phyloP scores from a whole-genome alignment of 352 stramenopile species.

The Globisporangium takayamanum region DNA sequence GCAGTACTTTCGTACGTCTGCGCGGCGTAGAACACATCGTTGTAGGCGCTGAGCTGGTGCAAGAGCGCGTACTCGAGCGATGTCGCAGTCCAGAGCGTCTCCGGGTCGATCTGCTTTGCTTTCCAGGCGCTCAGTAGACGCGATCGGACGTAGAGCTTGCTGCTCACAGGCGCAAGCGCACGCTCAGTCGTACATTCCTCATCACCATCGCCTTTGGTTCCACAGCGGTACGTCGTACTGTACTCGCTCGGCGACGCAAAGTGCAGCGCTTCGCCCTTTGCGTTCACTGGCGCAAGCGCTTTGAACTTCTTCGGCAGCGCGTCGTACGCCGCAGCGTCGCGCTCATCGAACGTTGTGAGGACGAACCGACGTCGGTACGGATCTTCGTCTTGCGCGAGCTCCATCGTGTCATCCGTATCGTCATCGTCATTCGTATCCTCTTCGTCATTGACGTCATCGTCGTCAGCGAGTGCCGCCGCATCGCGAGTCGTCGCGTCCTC shows the following conservation, averaged over 20 bases:
- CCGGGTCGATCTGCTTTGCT: constrained; percentile 24
- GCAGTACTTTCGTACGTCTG: constrained; percentile 56
- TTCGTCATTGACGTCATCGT: constrained; percentile 16
- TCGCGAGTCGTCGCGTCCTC: constrained; percentile 15
- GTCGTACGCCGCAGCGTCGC: constrained; percentile 37
- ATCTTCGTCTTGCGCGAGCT: constrained; percentile 27
- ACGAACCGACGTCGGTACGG: constrained; percentile 61
- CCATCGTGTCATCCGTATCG: constrained; percentile 9
- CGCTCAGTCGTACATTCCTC: constrained; percentile 5
- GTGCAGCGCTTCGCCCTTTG: constrained; percentile 11
- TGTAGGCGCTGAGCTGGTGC: constrained; percentile 44
- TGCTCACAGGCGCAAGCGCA: constrained; percentile 16
- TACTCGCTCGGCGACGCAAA: constrained; percentile 27
- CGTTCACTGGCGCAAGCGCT: constrained; percentile 16
- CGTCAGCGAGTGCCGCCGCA: constrained; percentile 5
- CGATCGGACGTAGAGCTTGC: constrained; percentile 35
- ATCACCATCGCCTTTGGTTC: constrained; percentile 10
- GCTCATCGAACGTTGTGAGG: constrained; percentile 37
- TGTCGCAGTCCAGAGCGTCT: constrained; percentile 21
- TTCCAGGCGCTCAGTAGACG: constrained; percentile 49
- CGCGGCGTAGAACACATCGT: constrained; percentile 63
- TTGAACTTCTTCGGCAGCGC: constrained; percentile 30
- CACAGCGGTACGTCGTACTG: constrained; percentile 34
- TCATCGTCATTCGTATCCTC: constrained; percentile 20
- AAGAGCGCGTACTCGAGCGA: constrained; percentile 50